These are phyloP conservation scores for Fusarium palustre DNA, from an alignment of 2,329 filamentous ascomycete species.

Conservation along the genomic window DNA sequence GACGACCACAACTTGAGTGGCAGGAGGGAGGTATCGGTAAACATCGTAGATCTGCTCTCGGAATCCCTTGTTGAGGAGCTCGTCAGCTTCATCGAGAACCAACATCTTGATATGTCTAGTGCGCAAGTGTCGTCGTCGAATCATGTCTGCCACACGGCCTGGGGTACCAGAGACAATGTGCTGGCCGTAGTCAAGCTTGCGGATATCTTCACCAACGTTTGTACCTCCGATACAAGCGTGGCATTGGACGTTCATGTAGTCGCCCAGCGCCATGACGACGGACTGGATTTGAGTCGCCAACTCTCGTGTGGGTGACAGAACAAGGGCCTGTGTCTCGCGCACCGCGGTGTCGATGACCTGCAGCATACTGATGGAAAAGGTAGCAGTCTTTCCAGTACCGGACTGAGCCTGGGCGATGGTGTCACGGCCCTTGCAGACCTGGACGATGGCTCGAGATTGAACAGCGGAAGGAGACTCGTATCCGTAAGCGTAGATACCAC, in stretches of 20 bases:
- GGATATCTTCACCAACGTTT: constrained; percentile 97
- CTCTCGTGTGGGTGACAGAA: constrained; percentile 95
- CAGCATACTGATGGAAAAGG: constrained; percentile 95
- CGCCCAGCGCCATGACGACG: constrained; percentile 98
- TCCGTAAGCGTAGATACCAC: constrained; percentile 97
- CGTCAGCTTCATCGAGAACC: constrained; percentile 71
- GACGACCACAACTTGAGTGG: constrained; percentile 98
- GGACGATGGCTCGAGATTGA: constrained; percentile 97
- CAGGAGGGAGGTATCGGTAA: constrained; percentile 94
- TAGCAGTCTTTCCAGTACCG: constrained; percentile 95
- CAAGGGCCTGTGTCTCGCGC: constrained; percentile 92
- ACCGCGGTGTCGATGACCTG: constrained; percentile 95
- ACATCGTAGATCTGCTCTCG: constrained; percentile 99
- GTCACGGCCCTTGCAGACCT: constrained; percentile 98
- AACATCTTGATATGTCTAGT: constrained; percentile 74
- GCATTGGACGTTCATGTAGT: constrained; percentile 99
- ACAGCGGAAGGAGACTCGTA: constrained; percentile 98
- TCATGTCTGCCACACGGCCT: constrained; percentile 84
- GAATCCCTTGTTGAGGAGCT: constrained; percentile 89
- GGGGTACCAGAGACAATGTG: constrained; percentile 98
- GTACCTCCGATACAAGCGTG: constrained; percentile 98
- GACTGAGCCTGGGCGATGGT: constrained; percentile 99
- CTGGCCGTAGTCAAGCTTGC: constrained; percentile 96
- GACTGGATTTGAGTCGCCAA: constrained; percentile 98
- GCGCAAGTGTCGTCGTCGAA: constrained; percentile 67